Percentiles rank a stretch among this genome's conserved stretches.
These are phyloP conservation scores for Penicillium flavigenum DNA, from an alignment of 495 filamentous ascomycete species.

Conservation along the genomic window DNA sequence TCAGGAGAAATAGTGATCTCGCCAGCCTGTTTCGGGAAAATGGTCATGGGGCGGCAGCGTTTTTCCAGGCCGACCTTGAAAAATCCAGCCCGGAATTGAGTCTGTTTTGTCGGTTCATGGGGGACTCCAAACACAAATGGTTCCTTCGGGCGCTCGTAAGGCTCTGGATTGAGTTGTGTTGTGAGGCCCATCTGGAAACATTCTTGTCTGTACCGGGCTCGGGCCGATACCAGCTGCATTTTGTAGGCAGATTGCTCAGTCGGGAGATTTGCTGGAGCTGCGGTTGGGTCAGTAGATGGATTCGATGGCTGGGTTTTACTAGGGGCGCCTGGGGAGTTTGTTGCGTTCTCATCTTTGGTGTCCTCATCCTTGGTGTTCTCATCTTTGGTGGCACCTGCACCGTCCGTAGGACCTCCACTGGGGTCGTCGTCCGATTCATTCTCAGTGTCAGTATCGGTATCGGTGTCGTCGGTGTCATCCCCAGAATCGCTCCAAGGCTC, in stretches of 20 bases:
- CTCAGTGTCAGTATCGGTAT: background rate
- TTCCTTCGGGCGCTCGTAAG: background rate
- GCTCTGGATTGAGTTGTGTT: background rate
- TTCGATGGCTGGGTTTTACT: no score
- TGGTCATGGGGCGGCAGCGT: constrained; percentile 1
- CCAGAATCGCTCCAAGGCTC: background rate
- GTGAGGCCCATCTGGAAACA: background rate
- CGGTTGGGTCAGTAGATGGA: background rate
- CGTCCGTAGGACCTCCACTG: background rate
- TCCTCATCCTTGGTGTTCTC: background rate
- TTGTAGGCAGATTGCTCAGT: background rate
- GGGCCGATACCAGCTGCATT: no score
- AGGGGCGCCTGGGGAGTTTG: background rate
- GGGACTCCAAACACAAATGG: background rate
- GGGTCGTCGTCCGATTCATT: background rate
- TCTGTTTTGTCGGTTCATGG: background rate
- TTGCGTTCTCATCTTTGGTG: background rate
- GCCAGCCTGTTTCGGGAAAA: constrained; percentile 1
- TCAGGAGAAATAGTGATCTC: background rate
- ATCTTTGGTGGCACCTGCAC: background rate
- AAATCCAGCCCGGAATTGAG: background rate
- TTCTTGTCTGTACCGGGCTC: background rate
- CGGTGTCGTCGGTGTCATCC: background rate
- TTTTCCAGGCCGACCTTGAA: background rate
- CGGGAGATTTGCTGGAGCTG: background rate